A percentile compares a stretch with the other conserved stretches of the same genome.
Evolutionary conservation across 2,329 filamentous ascomycete species (phyloP).

Genomic region (Falciphora oryzae): DNA sequence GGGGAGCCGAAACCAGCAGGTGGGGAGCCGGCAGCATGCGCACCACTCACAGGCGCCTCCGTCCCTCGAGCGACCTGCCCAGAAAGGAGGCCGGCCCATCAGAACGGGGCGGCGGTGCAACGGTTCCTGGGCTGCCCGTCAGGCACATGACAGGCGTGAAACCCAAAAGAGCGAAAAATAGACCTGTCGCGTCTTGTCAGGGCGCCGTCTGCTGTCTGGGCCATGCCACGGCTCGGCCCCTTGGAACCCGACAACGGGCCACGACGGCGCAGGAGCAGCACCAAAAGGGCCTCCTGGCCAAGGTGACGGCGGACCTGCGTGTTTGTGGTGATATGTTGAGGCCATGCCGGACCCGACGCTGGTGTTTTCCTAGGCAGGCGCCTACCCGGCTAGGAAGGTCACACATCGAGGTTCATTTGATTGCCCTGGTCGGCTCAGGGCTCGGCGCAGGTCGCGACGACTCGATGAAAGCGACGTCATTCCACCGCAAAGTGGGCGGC

Average conservation of each 20-base stretch:
- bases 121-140: too few species aligned
- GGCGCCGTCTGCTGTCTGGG: not conserved
- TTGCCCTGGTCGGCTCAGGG: not conserved
- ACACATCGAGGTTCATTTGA: not conserved
- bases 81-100: not conserved
- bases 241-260: not conserved
- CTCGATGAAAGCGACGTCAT: not conserved
- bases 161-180: not conserved
- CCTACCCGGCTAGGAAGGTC: not conserved
- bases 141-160: not conserved
- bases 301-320: not conserved
- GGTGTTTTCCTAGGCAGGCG: not conserved
- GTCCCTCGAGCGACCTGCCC: not conserved
- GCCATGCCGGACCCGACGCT: not conserved
- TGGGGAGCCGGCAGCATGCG: not conserved
- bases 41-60: not conserved
- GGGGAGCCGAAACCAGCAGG: not conserved
- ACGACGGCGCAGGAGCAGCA: not conserved
- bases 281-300: not conserved
- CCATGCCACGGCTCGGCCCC: not conserved
- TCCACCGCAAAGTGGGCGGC: not conserved
- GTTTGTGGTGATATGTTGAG: not conserved
- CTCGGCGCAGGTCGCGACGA: not conserved
- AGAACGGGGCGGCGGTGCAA: not conserved
- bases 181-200: not conserved